phyloP scores from a whole-genome alignment of 495 filamentous ascomycete genomes.

The Annulohypoxylon stygium region DNA sequence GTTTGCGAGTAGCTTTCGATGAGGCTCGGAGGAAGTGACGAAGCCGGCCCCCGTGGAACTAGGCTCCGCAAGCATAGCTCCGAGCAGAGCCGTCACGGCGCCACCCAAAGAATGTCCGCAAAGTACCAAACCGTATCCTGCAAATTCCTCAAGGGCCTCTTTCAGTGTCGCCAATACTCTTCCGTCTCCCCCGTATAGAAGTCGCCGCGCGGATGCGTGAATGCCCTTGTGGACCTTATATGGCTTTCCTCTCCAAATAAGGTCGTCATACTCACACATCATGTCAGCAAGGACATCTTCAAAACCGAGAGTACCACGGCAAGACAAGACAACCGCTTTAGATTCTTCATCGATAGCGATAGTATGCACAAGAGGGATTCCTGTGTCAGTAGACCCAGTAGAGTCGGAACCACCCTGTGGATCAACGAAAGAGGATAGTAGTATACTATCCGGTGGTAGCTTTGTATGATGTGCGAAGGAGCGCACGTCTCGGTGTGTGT shows the following conservation, averaged over 20 bases:
- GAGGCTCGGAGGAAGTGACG: conserved; percentile 61
- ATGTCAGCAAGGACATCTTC: conserved; percentile 85
- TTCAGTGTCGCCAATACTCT: conserved; percentile 76
- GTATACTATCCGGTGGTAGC: conserved; percentile 74
- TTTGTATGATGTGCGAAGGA: conserved; percentile 80
- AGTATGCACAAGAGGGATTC: conserved; percentile 83
- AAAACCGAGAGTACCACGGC: conserved; percentile 82
- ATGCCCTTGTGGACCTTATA: conserved; percentile 90
- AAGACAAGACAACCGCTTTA: conserved; percentile 80
- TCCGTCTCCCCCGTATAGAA: conserved; percentile 74
- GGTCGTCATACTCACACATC: conserved; percentile 83
- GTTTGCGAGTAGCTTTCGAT: conserved; percentile 59
- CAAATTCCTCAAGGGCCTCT: conserved; percentile 77
- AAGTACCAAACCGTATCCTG: conserved; percentile 79
- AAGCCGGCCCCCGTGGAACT: conserved; percentile 58
- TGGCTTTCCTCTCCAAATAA: conserved; percentile 72
- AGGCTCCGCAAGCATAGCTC: conserved; percentile 78
- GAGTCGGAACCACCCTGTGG: conserved; percentile 79
- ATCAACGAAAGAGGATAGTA: conserved; percentile 82
- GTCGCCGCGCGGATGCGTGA: conserved; percentile 77
- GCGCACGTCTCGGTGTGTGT: conserved; percentile 74
- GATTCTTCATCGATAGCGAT: conserved; percentile 83
- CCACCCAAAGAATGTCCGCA: conserved; percentile 84
- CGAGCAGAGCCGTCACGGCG: conserved; percentile 79
- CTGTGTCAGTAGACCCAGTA: conserved; percentile 77